Conservation (phyloP, 257 asterid genomes). For the Nicotiana tabacum region DNA sequence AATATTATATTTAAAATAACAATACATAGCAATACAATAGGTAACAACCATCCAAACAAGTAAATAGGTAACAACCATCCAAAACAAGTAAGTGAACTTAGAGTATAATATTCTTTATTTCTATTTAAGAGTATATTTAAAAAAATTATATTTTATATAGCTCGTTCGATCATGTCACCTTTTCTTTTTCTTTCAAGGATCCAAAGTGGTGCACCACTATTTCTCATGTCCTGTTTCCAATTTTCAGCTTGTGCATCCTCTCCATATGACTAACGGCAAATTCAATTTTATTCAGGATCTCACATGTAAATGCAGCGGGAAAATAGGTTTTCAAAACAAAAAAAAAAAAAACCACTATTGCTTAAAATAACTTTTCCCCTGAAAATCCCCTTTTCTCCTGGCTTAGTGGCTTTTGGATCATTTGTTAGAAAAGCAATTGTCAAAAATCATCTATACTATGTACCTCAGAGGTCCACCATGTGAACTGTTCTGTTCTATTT, state of each 20-base stretch:
- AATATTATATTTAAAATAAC: too few relatives aligned
- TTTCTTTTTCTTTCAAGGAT: too few relatives aligned
- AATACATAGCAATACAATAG: too few relatives aligned
- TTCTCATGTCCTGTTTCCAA: neutral
- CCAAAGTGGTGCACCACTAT: too few relatives aligned
- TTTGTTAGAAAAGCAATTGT: neutral
- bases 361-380: neutral
- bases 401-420: neutral
- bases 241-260: neutral
- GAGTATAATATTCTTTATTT: too few relatives aligned
- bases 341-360: neutral
- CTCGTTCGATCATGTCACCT: too few relatives aligned
- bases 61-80: too few relatives aligned
- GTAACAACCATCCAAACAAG: too few relatives aligned
- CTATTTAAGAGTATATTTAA: too few relatives aligned
- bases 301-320: neutral
- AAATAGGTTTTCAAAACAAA: neutral
- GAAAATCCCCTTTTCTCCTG: neutral
- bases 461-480: neutral
- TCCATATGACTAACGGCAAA: neutral
- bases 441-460: neutral
- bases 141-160: too few relatives aligned
- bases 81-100: too few relatives aligned
- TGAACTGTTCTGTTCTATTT: neutral
- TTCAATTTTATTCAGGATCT: too few relatives aligned